Conservation (phyloP, 2,329 filamentous ascomycete species). For the Drechslera avenae region DNA sequence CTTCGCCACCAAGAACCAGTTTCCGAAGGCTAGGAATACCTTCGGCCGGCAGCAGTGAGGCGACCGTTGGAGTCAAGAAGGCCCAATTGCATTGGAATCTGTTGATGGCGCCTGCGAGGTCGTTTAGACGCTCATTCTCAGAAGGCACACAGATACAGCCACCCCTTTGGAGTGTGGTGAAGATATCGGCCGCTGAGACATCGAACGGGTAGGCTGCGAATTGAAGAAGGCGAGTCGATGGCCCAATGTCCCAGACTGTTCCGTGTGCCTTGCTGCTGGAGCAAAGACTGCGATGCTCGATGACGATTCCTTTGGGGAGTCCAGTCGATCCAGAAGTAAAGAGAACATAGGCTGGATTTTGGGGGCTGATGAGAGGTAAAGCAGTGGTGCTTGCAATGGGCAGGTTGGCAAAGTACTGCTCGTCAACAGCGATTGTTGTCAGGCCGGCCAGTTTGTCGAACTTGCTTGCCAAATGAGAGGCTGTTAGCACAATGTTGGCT, state of each 20-base stretch:
- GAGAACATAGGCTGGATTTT: constrained; percentile 61
- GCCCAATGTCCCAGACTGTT: background rate
- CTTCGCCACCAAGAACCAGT: constrained; percentile 2
- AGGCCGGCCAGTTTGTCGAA: background rate
- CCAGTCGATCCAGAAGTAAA: constrained; percentile 62
- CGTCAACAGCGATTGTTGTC: background rate
- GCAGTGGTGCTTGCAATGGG: background rate
- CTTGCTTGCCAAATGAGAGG: background rate
- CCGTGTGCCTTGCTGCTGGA: background rate
- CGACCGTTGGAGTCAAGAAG: constrained; percentile 19
- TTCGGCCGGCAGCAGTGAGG: constrained; percentile 37
- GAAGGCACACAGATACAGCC: constrained; percentile 59
- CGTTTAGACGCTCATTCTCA: constrained; percentile 35
- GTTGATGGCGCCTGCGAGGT: constrained; percentile 1
- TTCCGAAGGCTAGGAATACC: constrained; percentile 1
- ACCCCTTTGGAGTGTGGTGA: constrained; percentile 54
- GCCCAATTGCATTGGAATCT: constrained; percentile 1
- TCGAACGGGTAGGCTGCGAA: constrained; percentile 57
- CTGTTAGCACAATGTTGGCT: background rate
- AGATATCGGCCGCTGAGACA: constrained; percentile 57
- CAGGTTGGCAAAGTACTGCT: background rate
- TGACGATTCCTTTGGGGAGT: constrained; percentile 64
- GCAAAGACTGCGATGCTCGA: constrained; percentile 56
- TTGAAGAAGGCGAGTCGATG: constrained; percentile 22
- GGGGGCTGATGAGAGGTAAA: background rate